Percentiles rank a stretch among this genome's conserved stretches.
Evolutionary conservation across 1,139 yeast genomes (phyloP).

Genomic region (Taiozyma sp.): DNA sequence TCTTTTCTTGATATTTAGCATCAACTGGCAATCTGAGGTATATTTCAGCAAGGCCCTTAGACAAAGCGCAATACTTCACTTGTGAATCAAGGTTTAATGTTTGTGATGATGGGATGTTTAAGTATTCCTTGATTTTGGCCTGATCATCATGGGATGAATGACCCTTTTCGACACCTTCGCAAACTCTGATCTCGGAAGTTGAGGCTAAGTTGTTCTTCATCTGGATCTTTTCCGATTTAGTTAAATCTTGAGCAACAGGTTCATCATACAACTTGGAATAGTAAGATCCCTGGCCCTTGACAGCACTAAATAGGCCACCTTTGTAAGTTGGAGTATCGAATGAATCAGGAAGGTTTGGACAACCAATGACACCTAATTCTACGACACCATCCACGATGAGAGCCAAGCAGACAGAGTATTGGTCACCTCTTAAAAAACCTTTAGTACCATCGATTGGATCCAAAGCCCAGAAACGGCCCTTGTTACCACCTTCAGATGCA

Average conservation of each 20-base stretch:
- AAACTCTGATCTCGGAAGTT: conserved; percentile 42
- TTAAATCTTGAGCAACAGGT: conserved; percentile 31
- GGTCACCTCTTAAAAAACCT: conserved; percentile 94
- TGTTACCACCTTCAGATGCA: conserved; percentile 65
- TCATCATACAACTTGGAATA: conserved; percentile 40
- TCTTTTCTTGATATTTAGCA: conserved; percentile 77
- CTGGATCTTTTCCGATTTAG: conserved; percentile 31
- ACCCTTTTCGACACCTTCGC: conserved; percentile 96
- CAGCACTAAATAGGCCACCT: conserved; percentile 54
- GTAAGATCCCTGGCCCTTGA: conserved; percentile 67
- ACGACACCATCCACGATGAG: conserved; percentile 81
- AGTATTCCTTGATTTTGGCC: conserved; percentile 55
- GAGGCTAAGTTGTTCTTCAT: conserved; percentile 39
- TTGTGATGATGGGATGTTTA: conserved; percentile 54
- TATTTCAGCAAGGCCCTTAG: conserved; percentile 89
- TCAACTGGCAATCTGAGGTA: conserved; percentile 83
- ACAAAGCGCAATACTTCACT: conserved; percentile 87
- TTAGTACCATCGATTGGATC: conserved; percentile 99
- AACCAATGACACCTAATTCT: conserved; percentile 88
- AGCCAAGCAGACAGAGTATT: conserved; percentile 93
- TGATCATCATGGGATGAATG: conserved; percentile 95
- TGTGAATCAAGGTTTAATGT: conserved; percentile 82
- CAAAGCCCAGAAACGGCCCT: conserved; percentile 90
- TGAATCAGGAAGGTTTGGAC: conserved; percentile 76
- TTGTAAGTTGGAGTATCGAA: conserved; percentile 30